A percentile compares a stretch with the other conserved stretches of the same genome.
Conservation (phyloP, 2,329 filamentous ascomycete species). For the Setomelanomma holmii region DNA sequence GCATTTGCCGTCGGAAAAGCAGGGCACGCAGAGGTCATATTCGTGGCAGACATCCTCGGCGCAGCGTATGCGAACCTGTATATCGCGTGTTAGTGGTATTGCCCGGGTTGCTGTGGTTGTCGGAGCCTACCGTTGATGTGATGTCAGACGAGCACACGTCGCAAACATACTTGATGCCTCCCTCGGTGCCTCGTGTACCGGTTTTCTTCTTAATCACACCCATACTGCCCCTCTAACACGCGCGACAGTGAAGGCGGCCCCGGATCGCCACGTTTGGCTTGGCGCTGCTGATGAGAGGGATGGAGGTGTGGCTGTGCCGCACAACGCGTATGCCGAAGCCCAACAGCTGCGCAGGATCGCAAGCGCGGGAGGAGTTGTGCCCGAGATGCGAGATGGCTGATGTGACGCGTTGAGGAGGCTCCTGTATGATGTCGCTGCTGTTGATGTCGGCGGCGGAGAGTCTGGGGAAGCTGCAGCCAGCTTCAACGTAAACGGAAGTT, state of each 20-base stretch:
- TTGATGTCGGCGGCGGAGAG: not conserved
- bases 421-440: too few species aligned
- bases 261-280: constrained; percentile 11
- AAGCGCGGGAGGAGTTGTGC: too few species aligned
- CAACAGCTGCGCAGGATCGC: not conserved
- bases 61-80: constrained; percentile 90
- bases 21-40: constrained; percentile 96
- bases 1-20: constrained; percentile 82
- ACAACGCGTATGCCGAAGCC: constrained; percentile 16
- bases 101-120: not conserved
- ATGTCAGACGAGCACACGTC: constrained; percentile 97
- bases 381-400: not conserved
- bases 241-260: constrained; percentile 15
- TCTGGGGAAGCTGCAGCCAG: not conserved
- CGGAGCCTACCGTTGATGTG: constrained; percentile 81
- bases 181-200: constrained; percentile 81
- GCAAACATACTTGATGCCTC: constrained; percentile 84
- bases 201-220: constrained; percentile 97
- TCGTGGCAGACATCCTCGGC: constrained; percentile 79
- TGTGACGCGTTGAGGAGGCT: not conserved
- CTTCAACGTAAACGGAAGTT: not conserved
- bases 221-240: constrained; percentile 62
- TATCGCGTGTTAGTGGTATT: constrained; percentile 7
- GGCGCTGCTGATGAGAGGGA: constrained; percentile 11
- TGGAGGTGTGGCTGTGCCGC: constrained; percentile 34